Base-by-base conservation (phyloP, 768 basidiomycete genomes). In the Coprinellus micaceus region DNA sequence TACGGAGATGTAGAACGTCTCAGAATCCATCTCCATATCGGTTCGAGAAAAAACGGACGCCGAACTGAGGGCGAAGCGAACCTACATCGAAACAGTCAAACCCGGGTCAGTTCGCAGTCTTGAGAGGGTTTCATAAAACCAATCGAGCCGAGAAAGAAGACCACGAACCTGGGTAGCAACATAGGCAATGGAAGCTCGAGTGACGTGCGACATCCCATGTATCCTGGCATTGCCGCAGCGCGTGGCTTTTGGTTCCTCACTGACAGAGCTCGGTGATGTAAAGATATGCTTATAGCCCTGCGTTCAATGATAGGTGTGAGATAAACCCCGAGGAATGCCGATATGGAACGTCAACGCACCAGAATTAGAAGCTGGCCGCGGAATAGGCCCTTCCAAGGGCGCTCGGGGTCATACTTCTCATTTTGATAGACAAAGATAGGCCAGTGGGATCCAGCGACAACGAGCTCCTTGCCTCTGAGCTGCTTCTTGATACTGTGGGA, bases 331-430 rank as follows among this genome's bases (percentile, higher is more conserved):
- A 47, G 43, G 12, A 21, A 30, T 13, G 19, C n/a, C 19, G n/a
- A 15, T 43, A 43, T 15, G 7, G 19, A 43, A 21, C 6, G 4
- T 26, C 22, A 4, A 48, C 47, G 10, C 15, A 56, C 55, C 47
- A 1, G 9, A n/a, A 61, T 50, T 29, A 61, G 36, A 15, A 61
- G 22, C 15, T 30, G 5, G 41, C 54, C 54, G 17, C 58, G 12
- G 44, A 53, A 43, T 1, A 58, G 17, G 7, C 64, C 63, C 24
- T 53, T 58, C 63, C 64, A 66, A 2, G 56, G 52, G 43, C 64
- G 57, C 3, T 61, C 47, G 15, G 41, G 41, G 24, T 65, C 43
- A 36, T 24, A 64, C n/a, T 36, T 58, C 30, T 66, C 55, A n/a
- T 60, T 33, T 4, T 47, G 21, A 37, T 66, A 66, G 2, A 64